Evolutionary conservation across 805 yeast species (phyloP), one percentile per base, ranked within the genome.

Genomic region (Kluyveromyces aestuarii): DNA sequence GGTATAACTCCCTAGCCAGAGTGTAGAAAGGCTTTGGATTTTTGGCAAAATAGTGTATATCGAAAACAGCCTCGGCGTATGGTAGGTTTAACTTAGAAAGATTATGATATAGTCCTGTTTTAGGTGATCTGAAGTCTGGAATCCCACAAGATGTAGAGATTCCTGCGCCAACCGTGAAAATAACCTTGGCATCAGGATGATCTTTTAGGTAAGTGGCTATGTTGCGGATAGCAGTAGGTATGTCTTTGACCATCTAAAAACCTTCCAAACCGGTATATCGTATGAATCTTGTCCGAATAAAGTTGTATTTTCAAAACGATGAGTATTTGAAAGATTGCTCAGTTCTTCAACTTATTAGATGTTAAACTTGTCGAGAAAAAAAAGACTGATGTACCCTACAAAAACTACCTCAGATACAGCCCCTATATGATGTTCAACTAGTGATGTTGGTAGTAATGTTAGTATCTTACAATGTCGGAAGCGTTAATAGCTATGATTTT

Each of bases 21-120:
- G 85, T 79, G 60, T 86, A 89, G 61, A 91, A 91, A 0, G 97
- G 93, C 51, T 78, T 73, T 0, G 98, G 98, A 46, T 77, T 76
- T 48, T 84, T 72, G 42, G 74, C 69, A 66, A 88, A 87, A 62
- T 78, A 91, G 17, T 82, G 90, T 40, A 91, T 82, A 61, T 90
- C 97, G 63, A 91, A 91, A 1, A 91, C 96, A 0, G 97, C 97
- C 62, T 91, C 99, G 0, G 97, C 93, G 62, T 79, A 89, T 6
- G 98, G 98, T 44, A 91, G 70, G 36, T 86, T 74, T 37, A 90
- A 72, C 53, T 79, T 74, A 18, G 83, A 73, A 46, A 91, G 70
- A 62, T 91, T 91, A 53, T 89, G 79, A 59, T 91, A 91, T 7
- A 91, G 74, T 0, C 95, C 95, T 1, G 98, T 91, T 40, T 80